Conservation (phyloP, 805 yeast species). For the Teunomyces gatunensis region DNA sequence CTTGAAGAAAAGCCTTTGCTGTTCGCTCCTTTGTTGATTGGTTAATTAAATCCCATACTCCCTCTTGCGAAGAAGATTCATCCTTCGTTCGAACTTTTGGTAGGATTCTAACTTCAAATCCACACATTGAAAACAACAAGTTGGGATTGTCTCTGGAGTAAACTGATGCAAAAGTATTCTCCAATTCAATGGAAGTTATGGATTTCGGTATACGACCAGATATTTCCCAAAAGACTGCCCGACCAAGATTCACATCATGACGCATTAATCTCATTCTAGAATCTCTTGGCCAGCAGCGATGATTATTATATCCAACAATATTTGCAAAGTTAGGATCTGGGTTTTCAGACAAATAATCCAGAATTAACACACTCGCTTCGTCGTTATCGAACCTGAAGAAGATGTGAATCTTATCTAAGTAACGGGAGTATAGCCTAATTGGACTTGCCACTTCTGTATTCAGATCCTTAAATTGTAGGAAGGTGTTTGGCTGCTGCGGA, state of each 20-base stretch:
- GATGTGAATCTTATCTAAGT: conserved; percentile 77
- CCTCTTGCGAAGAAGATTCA: conserved; percentile 61
- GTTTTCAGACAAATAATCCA: conserved; percentile 74
- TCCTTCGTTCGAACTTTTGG: conserved; percentile 67
- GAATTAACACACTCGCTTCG: conserved; percentile 73
- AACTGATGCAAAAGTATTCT: conserved; percentile 76
- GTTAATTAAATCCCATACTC: conserved; percentile 86
- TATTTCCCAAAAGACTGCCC: conserved; percentile 91
- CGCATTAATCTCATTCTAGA: conserved; percentile 86
- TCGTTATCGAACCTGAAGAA: conserved; percentile 71
- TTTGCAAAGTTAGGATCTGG: conserved; percentile 93
- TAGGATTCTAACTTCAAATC: conserved; percentile 86
- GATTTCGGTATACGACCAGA: conserved; percentile 76
- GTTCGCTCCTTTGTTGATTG: conserved; percentile 76
- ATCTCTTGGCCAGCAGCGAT: conserved; percentile 94
- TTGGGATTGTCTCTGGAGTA: conserved; percentile 91
- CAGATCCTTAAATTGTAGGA: conserved; percentile 62
- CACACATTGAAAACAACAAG: conserved; percentile 84
- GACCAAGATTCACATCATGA: conserved; percentile 86
- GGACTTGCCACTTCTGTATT: conserved; percentile 70
- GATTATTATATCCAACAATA: conserved; percentile 80
- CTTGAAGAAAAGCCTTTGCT: conserved; percentile 83
- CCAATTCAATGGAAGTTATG: conserved; percentile 73
- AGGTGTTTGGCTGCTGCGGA: conserved; percentile 67
- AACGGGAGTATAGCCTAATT: conserved; percentile 75